Evolutionary conservation across 768 basidiomycete species (phyloP), one percentile per base, ranked within the genome.

Genomic region (Mycena alexandri): DNA sequence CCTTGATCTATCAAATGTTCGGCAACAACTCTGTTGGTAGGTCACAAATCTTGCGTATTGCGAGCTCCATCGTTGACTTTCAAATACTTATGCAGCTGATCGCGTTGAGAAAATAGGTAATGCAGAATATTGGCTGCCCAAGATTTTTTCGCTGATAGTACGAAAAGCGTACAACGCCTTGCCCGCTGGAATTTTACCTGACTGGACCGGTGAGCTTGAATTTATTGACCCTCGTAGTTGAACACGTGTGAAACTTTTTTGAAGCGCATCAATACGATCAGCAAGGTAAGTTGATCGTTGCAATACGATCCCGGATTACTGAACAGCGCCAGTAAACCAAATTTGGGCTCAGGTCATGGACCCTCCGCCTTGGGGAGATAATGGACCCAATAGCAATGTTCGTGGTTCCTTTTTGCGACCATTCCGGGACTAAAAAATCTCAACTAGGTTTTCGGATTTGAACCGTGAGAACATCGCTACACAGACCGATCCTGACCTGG

Each of bases 261-360:
- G 25, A 48, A 82, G 81, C 80, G 5, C 82, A 82, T 47, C 82
- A 83, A 61, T 83, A 83, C 48, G 81, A 83, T 57, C 81, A 82
- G 71, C 78, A 83, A 76, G 80, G 80, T 80, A 12, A 33, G 25
- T 44, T 29, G 7, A 47, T 25, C 47, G 29, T 29, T 25, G 16
- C 9, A 22, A n/a, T 46, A 42, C 8, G 34, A 24, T 29, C 14
- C 19, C 43, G 42, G 8, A 50, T 46, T 33, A 42, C 21, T 22
- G 16, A 41, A 63, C 12, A 38, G 38, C 38, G 38, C 38, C 60
- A 83, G 81, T 79, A 2, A 83, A 83, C 42, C 81, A 83, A 67
- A 80, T 83, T 34, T 82, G 81, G 82, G 79, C 81, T 0, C 72
- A 82, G 65, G 74, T 66, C 19, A 82, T 82, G 75, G 72, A 81